phyloP scores from a whole-genome alignment of 345 rosid species.

The Psidium friedrichsthalianum region DNA sequence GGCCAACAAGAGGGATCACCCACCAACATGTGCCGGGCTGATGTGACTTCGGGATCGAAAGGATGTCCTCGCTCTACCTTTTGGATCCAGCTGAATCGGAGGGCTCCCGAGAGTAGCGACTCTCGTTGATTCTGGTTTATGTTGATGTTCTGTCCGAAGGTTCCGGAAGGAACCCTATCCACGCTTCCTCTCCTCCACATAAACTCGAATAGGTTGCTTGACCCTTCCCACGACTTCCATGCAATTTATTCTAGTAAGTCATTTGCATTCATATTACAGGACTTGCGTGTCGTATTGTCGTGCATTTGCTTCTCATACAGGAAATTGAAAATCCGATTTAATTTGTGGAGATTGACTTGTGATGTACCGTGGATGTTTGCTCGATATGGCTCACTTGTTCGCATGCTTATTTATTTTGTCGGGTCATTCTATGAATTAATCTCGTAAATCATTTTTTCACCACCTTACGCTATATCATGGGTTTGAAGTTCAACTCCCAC shows the following conservation, averaged over 20 bases:
- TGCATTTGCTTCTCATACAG: background rate
- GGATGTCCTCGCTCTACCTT: background rate
- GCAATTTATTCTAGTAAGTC: background rate
- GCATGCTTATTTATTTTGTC: background rate
- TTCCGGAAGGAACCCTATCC: background rate
- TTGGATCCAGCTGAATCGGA: too few species aligned
- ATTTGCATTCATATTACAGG: fast-evolving
- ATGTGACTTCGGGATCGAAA: background rate
- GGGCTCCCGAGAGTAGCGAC: background rate
- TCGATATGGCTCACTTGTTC: background rate
- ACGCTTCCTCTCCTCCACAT: background rate
- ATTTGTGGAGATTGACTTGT: background rate
- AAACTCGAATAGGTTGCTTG: background rate
- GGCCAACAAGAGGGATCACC: background rate
- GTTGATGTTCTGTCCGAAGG: background rate
- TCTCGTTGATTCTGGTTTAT: background rate
- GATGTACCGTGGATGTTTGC: background rate
- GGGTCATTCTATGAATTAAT: background rate
- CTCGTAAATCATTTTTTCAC: background rate
- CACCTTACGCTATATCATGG: background rate
- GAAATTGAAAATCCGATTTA: background rate
- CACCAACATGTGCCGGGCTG: background rate
- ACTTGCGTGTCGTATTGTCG: background rate
- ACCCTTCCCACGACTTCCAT: background rate
- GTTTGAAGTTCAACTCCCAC: background rate